Evolutionary conservation across 257 asterid genomes (phyloP).

Genomic region (Verbascum thapsus): DNA sequence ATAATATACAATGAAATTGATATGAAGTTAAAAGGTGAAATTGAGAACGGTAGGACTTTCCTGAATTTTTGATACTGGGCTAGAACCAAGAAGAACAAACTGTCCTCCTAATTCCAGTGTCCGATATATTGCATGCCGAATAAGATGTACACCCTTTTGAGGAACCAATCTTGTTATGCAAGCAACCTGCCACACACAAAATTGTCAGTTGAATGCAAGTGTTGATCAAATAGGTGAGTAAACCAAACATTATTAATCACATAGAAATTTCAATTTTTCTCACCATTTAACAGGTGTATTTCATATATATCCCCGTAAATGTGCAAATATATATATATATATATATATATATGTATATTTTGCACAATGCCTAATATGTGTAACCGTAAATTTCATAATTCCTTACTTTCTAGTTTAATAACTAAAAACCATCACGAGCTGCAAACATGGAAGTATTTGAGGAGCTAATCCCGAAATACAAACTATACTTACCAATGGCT

Average conservation of each 20-base stretch:
- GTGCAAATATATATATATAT: too few relatives aligned
- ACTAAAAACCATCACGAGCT: too few relatives aligned
- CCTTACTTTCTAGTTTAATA: too few relatives aligned
- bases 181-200: slow-evolving; percentile 61
- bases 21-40: slow-evolving; percentile 15
- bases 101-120: slow-evolving; percentile 95
- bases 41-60: slow-evolving; percentile 38
- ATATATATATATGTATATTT: too few relatives aligned
- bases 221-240: slow-evolving; percentile 16
- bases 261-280: neutral
- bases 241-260: neutral
- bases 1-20: slow-evolving; percentile 3
- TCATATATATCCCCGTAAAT: too few relatives aligned
- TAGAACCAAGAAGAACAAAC: slow-evolving; percentile 95
- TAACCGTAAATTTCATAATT: too few relatives aligned
- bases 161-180: slow-evolving; percentile 98
- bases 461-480: slow-evolving; percentile 19
- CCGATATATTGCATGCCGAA: slow-evolving; percentile 86
- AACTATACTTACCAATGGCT: slow-evolving; percentile 71
- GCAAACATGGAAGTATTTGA: too few relatives aligned
- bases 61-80: slow-evolving; percentile 95
- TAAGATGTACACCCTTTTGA: slow-evolving; percentile 96
- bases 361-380: too few relatives aligned
- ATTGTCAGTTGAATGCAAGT: neutral
- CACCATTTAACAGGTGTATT: neutral